Conservation (phyloP, 345 rosid genomes). For the Camelina sativa region DNA sequence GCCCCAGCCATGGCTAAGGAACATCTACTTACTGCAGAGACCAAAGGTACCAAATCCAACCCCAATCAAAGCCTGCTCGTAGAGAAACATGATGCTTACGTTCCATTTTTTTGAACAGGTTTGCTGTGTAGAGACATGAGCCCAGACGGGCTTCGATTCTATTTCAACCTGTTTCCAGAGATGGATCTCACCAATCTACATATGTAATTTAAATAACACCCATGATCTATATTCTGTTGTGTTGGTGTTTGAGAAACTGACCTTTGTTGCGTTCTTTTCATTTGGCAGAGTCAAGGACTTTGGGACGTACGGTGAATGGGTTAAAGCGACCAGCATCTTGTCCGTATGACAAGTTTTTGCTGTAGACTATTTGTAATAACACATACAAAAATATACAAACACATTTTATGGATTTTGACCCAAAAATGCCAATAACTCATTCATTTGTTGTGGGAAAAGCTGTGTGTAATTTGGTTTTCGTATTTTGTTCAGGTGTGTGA, state of each 20-base stretch:
- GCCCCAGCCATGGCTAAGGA: constrained; percentile 99
- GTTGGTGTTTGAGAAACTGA: constrained; percentile 13
- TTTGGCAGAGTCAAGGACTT: constrained; percentile 52
- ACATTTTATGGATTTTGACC: constrained; percentile 13
- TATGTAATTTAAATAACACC: constrained; percentile 55
- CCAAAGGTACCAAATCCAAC: constrained; percentile 57
- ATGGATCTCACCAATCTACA: constrained; percentile 55
- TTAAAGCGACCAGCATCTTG: constrained; percentile 44
- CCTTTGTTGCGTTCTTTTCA: constrained; percentile 16
- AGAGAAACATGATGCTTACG: constrained; percentile 47
- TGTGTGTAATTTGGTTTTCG: neutral
- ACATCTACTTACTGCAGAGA: constrained; percentile 89
- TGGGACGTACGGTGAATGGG: constrained; percentile 58
- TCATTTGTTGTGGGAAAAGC: constrained; percentile 7
- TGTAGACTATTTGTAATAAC: constrained; percentile 30
- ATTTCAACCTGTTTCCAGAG: constrained; percentile 76
- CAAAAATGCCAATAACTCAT: neutral
- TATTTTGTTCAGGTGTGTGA: neutral
- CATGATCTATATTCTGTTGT: neutral
- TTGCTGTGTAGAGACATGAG: constrained; percentile 89
- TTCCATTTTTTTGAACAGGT: constrained; percentile 59
- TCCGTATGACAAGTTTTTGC: constrained; percentile 30
- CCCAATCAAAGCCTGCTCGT: constrained; percentile 21
- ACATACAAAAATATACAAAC: constrained; percentile 5
- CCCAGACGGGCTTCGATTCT: constrained; percentile 86